Base-by-base conservation (phyloP, 306 rosid species). In the Senna siamea region DNA sequence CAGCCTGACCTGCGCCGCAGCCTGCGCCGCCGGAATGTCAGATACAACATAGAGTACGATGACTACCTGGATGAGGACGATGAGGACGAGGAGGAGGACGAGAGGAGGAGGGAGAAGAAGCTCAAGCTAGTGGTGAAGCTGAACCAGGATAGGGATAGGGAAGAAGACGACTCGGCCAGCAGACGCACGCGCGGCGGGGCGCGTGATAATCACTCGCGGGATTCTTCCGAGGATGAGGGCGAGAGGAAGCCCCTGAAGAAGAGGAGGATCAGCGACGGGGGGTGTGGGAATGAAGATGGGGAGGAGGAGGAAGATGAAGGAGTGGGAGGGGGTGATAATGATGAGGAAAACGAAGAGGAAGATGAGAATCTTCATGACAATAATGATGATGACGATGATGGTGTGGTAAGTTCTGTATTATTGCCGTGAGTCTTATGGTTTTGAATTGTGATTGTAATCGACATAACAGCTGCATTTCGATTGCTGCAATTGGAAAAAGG, bases 91-190 rank as follows among this genome's bases (percentile, higher is more conserved):
- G 97, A 94, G 20, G 97, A 87, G 7, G 93, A 89, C 57, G 85
- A 85, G 75, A 72, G 87, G 72, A 79, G 90, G 55, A 85, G 87
- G 67, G 89, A 90, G 93, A 91, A 88, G 93, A 95, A 95, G 89
- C 81, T 95, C 5, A 92, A 92, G 89, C 90, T 95, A 11, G 92
- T 94, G 4, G 87, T 76, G 66, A 95, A 92, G 97, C 88, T 94
- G 2, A 87, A 87, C 78, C 92, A 85, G 32, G 87, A 79, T 2
- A 64, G 74, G 18, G 82, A 86, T 15, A 52, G 75, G 7, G 90
- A 86, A 0, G 92, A 79, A 6, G 78, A 66, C 26, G 77, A 76
- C 15, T 15, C 72, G 5, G 48, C 46, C 18, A 66, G 75, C 9
- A 44, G n/a, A 12, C 64, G 65, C 40, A 73, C 78, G 55, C 80